These are phyloP conservation scores for Geum urbanum DNA, from an alignment of 306 rosid species.

Conservation along the genomic window DNA sequence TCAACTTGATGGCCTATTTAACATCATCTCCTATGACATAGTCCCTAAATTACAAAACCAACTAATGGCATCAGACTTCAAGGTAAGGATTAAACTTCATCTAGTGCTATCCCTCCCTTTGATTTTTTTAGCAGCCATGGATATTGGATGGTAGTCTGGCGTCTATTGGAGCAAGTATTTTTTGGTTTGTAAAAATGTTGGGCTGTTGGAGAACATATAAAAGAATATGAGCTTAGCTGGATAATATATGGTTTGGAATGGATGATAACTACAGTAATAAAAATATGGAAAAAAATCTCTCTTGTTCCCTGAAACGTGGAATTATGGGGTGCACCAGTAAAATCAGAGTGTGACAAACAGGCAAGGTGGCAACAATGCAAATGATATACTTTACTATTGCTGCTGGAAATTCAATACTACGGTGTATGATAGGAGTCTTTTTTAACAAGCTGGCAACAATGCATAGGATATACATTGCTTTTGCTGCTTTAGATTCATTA, in stretches of 20 bases:
- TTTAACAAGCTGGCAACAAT: background rate
- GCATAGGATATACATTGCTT: background rate
- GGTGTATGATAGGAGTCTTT: background rate
- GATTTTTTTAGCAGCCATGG: background rate
- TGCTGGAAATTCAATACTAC: background rate
- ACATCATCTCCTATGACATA: slow-evolving; percentile 82
- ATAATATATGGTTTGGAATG: background rate
- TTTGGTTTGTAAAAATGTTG: background rate
- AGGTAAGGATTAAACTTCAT: slow-evolving; percentile 41
- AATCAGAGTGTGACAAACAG: background rate
- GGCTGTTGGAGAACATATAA: background rate
- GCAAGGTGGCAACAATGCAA: background rate
- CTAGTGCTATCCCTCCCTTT: background rate
- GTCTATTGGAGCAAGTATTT: background rate
- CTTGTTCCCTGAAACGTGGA: too few species aligned
- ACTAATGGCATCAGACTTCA: slow-evolving; percentile 71
- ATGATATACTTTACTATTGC: background rate
- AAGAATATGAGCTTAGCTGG: background rate
- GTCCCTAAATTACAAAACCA: slow-evolving; percentile 71
- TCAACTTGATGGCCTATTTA: slow-evolving; percentile 81
- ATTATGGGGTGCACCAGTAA: background rate
- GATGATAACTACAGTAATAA: too few species aligned
- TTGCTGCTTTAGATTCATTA: background rate
- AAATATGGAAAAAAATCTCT: background rate
- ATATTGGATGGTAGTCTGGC: background rate